These are phyloP conservation scores for Collybia mongolica DNA, from an alignment of 768 basidiomycete genomes.

Conservation along the genomic window DNA sequence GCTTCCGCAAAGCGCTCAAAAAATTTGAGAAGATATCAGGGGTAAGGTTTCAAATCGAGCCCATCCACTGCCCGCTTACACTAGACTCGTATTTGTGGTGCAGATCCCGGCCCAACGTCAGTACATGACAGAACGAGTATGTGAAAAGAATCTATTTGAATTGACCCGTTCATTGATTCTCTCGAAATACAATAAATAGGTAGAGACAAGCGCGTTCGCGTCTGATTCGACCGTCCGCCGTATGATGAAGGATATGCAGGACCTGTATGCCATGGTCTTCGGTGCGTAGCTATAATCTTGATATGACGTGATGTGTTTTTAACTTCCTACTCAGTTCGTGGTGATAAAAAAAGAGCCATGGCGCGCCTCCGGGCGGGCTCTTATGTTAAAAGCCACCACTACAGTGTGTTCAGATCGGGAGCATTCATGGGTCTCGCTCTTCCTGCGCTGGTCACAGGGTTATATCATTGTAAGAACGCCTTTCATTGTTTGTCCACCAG, in stretches of 20 bases:
- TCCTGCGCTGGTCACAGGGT: conserved; percentile 63
- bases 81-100: not conserved
- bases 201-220: conserved; percentile 67
- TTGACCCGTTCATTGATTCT: not conserved
- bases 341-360: conserved; percentile 78
- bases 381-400: conserved; percentile 58
- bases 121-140: conserved; percentile 80
- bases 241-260: conserved; percentile 72
- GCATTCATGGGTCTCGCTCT: conserved; percentile 68
- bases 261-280: conserved; percentile 67
- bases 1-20: conserved; percentile 84
- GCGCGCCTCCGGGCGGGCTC: conserved; percentile 57
- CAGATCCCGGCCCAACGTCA: conserved; percentile 72
- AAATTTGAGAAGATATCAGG: conserved; percentile 83
- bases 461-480: conserved; percentile 51
- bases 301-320: not conserved
- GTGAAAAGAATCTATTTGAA: not conserved
- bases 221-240: conserved; percentile 56
- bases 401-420: conserved; percentile 75
- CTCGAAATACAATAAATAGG: conserved; percentile 37
- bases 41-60: conserved; percentile 29
- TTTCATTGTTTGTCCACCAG: not conserved
- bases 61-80: too few species aligned
- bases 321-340: conserved; percentile 38
- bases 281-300: conserved; percentile 42